Evolutionary conservation across 2,329 filamentous ascomycete genomes (phyloP), one percentile per base, ranked within the genome.

Genomic region (Gnomoniopsis sp.): DNA sequence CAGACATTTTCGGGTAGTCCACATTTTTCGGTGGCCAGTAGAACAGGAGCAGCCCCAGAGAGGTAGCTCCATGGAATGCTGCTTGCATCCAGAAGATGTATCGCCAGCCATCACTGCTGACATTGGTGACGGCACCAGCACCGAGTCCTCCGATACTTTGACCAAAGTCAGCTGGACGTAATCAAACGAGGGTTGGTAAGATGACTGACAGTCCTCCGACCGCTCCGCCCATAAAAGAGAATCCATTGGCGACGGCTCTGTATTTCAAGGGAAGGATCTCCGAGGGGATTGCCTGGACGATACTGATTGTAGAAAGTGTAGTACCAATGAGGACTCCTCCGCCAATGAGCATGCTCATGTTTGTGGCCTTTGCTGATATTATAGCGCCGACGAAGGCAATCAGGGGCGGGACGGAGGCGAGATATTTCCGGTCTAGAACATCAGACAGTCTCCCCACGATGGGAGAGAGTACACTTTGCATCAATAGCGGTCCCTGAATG

Each of bases 1-100:
- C 55, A 2, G 71, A 66, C 71, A 77, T 72, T 55, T 70, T 74
- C 1, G 72, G 68, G 23, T 70, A 72, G 50, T 75, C 71, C 7
- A 63, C 62, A 48, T 66, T 68, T 62, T 75, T 75, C 3, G 74
- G 72, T 26, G 76, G 76, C 72, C 74, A 74, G 71, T 82, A 77
- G 67, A 79, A 76, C 26, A 75, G 62, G 36, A 83, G 65, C 34
- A 84, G 67, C 3, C 80, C 80, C 0, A 80, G 38, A 2, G 75
- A 72, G 0, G 79, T 81, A 15, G 75, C 68, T 10, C 74, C 73
- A 61, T 83, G 80, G 60, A 84, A 78, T 7, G 72, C 80, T 1
- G 81, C 80, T 67, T 84, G 81, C 15, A 84, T 81, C 81, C 81
- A 85, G 65, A 83, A 85, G 63, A 85, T 84, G 63, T 77, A 75